A percentile compares a stretch with the other conserved stretches of the same genome.
phyloP scores from a whole-genome alignment of 306 rosid genomes.

The Oemleria cerasiformis region DNA sequence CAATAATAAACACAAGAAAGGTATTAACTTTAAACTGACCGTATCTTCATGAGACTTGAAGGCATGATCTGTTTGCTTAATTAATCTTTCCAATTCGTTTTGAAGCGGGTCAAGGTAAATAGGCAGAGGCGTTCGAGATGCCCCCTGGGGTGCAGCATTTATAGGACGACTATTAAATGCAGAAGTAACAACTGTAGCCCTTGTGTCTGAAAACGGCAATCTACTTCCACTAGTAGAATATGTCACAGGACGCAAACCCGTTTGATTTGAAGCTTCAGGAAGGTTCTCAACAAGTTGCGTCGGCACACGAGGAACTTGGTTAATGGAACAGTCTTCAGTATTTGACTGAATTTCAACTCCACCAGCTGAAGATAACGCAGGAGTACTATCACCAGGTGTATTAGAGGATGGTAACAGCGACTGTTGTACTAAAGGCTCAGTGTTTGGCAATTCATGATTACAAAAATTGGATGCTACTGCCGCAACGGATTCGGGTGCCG shows the following conservation, averaged over 20 bases:
- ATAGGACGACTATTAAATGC: constrained; percentile 40
- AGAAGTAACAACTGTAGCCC: constrained; percentile 33
- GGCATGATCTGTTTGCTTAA: constrained; percentile 33
- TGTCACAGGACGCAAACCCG: constrained; percentile 21
- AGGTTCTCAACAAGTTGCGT: constrained; percentile 23
- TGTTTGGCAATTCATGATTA: constrained; percentile 22
- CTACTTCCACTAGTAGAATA: constrained; percentile 23
- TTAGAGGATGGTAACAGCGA: constrained; percentile 28
- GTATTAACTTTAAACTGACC: constrained; percentile 46
- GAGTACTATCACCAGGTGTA: constrained; percentile 23
- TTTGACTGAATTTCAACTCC: constrained; percentile 27
- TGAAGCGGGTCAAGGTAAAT: constrained; percentile 51
- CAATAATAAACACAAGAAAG: constrained; percentile 8
- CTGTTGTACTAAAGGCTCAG: constrained; percentile 34
- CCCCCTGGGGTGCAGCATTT: constrained; percentile 36
- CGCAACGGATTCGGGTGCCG: constrained; percentile 24
- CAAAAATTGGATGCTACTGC: constrained; percentile 4
- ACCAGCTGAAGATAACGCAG: constrained; percentile 19
- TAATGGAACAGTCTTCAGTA: constrained; percentile 10
- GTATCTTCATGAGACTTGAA: constrained; percentile 34
- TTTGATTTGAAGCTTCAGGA: constrained; percentile 17
- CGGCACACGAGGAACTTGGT: constrained; percentile 23
- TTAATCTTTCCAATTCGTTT: constrained; percentile 55
- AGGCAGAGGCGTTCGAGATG: constrained; percentile 25
- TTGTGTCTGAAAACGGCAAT: constrained; percentile 25